A percentile compares a stretch with the other conserved stretches of the same genome.
Evolutionary conservation across 257 asterid genomes (phyloP).

Genomic region (Salvia hispanica): DNA sequence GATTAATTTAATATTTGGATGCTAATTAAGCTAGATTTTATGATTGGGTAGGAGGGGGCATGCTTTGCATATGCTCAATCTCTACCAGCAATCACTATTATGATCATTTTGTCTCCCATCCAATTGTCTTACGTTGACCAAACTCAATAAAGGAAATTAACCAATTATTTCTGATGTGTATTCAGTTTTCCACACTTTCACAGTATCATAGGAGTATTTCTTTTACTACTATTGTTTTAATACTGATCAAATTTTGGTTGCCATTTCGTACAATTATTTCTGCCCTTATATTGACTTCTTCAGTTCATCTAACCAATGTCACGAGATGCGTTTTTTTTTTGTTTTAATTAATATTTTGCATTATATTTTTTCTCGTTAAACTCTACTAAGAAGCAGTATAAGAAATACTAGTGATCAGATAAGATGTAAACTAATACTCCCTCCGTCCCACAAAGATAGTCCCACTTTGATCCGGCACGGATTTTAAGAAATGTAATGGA

Average conservation of each 20-base stretch:
- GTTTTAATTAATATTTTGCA: not conserved
- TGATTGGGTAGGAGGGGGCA: too few relatives aligned
- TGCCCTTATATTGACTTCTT: not conserved
- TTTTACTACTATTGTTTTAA: not conserved
- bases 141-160: constrained; percentile 27
- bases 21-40: too few relatives aligned
- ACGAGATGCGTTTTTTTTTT: too few relatives aligned
- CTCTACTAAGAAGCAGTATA: too few relatives aligned
- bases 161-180: constrained; percentile 26
- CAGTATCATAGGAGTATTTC: not conserved
- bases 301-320: not conserved
- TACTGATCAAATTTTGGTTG: not conserved
- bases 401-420: too few relatives aligned
- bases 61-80: constrained; percentile 6
- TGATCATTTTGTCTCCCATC: constrained; percentile 43
- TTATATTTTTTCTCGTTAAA: not conserved
- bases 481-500: too few relatives aligned
- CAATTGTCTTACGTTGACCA: constrained; percentile 42
- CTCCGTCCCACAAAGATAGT: too few relatives aligned
- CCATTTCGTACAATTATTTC: not conserved
- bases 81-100: constrained; percentile 35
- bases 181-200: constrained; percentile 24
- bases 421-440: too few relatives aligned
- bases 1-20: too few relatives aligned
- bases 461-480: too few relatives aligned